phyloP scores from a whole-genome alignment of 2,329 filamentous ascomycete species.

The Colletotrichum acutatum region DNA sequence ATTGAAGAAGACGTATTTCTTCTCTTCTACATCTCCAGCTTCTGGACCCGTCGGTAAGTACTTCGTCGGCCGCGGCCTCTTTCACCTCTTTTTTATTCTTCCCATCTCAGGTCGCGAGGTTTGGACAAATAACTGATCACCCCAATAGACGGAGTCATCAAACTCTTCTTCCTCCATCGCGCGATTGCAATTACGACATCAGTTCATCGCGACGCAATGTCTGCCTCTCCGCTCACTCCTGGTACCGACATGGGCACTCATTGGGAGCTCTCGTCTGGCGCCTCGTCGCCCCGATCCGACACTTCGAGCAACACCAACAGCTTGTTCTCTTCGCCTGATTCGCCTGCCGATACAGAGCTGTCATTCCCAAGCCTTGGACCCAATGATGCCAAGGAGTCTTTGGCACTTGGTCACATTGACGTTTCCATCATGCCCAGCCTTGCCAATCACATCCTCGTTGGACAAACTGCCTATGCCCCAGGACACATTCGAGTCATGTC shows the following conservation, averaged over 20 bases:
- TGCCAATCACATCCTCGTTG: neutral
- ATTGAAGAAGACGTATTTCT: neutral
- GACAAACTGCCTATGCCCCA: fast-evolving
- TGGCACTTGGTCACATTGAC: fast-evolving
- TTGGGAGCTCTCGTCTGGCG: conserved; percentile 11
- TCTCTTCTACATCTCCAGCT: neutral
- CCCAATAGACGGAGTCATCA: neutral
- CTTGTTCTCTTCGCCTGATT: conserved; percentile 1
- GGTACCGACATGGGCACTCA: neutral
- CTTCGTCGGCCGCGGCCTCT: neutral
- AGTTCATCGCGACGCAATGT: conserved; percentile 1
- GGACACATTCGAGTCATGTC: fast-evolving
- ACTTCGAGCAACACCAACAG: neutral
- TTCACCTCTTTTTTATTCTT: neutral
- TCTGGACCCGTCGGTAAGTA: conserved; percentile 3
- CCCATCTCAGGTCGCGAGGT: neutral
- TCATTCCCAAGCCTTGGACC: fast-evolving
- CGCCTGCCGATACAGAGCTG: neutral
- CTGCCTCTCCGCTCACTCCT: neutral
- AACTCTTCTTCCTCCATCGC: neutral
- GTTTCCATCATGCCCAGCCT: neutral
- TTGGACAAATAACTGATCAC: neutral
- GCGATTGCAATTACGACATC: neutral
- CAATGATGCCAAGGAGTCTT: neutral
- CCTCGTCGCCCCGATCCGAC: conserved; percentile 9